These are phyloP conservation scores for Aspergillus campestris DNA, from an alignment of 495 filamentous ascomycete species.

Conservation along the genomic window DNA sequence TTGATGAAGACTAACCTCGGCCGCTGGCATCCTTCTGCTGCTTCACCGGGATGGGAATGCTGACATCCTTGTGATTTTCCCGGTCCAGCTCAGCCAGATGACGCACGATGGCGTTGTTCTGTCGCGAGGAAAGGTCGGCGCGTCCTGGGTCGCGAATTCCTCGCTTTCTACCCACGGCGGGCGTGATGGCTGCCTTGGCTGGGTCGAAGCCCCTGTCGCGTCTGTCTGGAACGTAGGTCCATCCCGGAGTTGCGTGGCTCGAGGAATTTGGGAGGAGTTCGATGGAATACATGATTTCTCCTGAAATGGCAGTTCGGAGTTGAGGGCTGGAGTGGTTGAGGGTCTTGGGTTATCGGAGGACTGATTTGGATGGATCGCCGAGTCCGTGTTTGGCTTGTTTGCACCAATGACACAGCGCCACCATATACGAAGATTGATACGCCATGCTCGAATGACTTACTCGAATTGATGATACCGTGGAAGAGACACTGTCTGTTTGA, in stretches of 20 bases:
- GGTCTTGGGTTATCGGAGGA: not conserved
- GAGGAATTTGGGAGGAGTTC: constrained; percentile 66
- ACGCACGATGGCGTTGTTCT: constrained; percentile 66
- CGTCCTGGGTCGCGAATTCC: constrained; percentile 46
- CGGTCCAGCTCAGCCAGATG: constrained; percentile 73
- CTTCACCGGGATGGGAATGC: constrained; percentile 55
- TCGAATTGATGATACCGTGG: too few relatives aligned
- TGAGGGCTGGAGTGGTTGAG: not conserved
- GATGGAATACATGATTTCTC: constrained; percentile 49
- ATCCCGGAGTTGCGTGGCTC: constrained; percentile 65
- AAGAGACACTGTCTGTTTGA: not conserved
- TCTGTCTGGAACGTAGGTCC: constrained; percentile 80
- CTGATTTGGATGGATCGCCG: not conserved
- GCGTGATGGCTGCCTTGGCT: constrained; percentile 49
- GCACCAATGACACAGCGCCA: constrained; percentile 10
- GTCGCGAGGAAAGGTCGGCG: constrained; percentile 60
- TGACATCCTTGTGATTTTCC: constrained; percentile 65
- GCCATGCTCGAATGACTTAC: not conserved
- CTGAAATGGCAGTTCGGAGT: not conserved
- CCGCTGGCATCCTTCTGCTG: constrained; percentile 39
- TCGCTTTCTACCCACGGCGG: constrained; percentile 55
- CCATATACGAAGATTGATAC: not conserved
- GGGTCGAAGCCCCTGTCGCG: constrained; percentile 58
- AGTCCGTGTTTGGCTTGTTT: constrained; percentile 24
- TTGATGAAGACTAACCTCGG: constrained; percentile 26